These are phyloP conservation scores for Allodekkera sacchari DNA, from an alignment of 805 yeast species.

Conservation along the genomic window DNA sequence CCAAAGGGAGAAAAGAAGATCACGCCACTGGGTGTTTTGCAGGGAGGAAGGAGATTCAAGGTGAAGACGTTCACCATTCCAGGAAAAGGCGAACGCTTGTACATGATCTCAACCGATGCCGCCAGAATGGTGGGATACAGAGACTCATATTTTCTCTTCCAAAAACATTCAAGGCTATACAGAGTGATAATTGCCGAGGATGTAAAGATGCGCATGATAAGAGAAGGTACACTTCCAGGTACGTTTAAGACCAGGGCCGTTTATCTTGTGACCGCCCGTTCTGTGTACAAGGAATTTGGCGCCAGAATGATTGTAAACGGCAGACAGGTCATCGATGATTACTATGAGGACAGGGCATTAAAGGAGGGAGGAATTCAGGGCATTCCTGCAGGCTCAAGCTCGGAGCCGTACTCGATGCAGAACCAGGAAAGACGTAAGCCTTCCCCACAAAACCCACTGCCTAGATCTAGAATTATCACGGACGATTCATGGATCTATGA, in stretches of 20 bases:
- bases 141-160: constrained; percentile 83
- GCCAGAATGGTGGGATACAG: constrained; percentile 92
- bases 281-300: constrained; percentile 88
- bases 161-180: constrained; percentile 69
- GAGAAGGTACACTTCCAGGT: constrained; percentile 73
- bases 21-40: constrained; percentile 54
- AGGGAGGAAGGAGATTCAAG: constrained; percentile 68
- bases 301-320: constrained; percentile 78
- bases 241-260: constrained; percentile 88
- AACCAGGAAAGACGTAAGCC: not conserved
- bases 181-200: constrained; percentile 67
- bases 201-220: constrained; percentile 77
- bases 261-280: constrained; percentile 83
- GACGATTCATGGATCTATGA: constrained; percentile 77
- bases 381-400: constrained; percentile 27
- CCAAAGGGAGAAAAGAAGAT: constrained; percentile 72
- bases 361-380: constrained; percentile 61
- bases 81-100: constrained; percentile 62
- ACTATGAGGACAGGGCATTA: constrained; percentile 59
- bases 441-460: not conserved
- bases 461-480: constrained; percentile 6
- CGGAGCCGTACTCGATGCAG: not conserved
- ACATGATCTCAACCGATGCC: constrained; percentile 92
- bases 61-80: constrained; percentile 58
- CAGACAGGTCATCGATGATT: constrained; percentile 75